A percentile compares a stretch with the other conserved stretches of the same genome.
Conservation (phyloP, 768 basidiomycete species). For the Tulasnella sp. region DNA sequence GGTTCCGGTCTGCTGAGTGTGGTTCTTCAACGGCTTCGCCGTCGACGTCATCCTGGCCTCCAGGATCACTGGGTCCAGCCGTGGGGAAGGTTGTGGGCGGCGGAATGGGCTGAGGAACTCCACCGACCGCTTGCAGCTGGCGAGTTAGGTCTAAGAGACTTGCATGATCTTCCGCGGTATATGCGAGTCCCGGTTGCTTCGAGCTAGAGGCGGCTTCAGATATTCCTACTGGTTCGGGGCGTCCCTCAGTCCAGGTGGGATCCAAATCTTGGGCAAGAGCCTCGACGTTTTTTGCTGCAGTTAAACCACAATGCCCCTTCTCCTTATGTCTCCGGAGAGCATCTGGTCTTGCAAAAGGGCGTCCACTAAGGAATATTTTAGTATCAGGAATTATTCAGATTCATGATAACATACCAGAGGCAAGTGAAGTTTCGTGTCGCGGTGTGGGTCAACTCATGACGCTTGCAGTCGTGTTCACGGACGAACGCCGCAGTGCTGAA, state of each 20-base stretch:
- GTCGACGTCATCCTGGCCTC: not conserved
- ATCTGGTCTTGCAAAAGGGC: constrained; percentile 27
- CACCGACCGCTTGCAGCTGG: not conserved
- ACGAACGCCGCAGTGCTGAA: constrained; percentile 23
- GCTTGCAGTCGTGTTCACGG: constrained; percentile 27
- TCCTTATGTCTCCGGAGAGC: constrained; percentile 25
- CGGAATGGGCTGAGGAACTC: not conserved
- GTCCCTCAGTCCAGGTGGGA: not conserved
- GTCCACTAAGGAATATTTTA: constrained; percentile 9
- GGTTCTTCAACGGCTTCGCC: constrained; percentile 2
- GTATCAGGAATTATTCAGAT: not conserved
- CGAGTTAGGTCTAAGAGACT: not conserved
- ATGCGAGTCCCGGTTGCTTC: not conserved
- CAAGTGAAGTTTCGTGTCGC: constrained; percentile 16
- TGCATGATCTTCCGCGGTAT: constrained; percentile 8
- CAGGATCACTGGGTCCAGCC: not conserved
- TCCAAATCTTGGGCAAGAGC: not conserved
- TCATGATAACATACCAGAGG: constrained; percentile 8
- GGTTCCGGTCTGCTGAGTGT: not conserved
- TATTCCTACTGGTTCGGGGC: not conserved
- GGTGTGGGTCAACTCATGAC: constrained; percentile 26
- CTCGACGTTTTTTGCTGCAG: not conserved
- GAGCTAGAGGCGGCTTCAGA: not conserved
- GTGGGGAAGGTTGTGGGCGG: not conserved
- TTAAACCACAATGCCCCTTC: constrained; percentile 15